Base-by-base conservation (phyloP, 2,329 filamentous ascomycete species). In the Clonostachys solani region DNA sequence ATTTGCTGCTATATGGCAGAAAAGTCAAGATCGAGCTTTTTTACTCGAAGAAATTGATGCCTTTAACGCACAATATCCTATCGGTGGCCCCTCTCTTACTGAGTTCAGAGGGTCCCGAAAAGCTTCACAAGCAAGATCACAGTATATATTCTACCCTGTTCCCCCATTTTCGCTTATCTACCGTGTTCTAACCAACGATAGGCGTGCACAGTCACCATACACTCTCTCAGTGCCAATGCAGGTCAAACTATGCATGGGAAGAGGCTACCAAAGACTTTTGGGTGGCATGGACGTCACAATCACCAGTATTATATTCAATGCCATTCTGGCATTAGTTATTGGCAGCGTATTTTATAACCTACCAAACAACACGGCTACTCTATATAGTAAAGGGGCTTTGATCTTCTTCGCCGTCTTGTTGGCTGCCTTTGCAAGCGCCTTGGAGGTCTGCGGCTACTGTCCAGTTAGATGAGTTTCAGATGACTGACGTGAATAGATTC, bases 311-410 rank as follows among this genome's bases (percentile, higher is more conserved):
- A 12, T 82, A 83, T 42, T 34, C 40, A 51, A 54, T 42, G 41
- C 48, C n/a, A 47, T 50, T 35, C 43, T 49, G 33, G 52, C 53
- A 3, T 69, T 89, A 8, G 82, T 88, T 49, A 77, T 87, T 33
- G 81, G 81, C 1, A 83, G 79, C 38, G 65, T 87, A 10, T 88
- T 88, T 64, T 83, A 85, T 50, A 80, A 86, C 58, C 64, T 86
- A 33, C 56, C 66, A 12, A 48, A 64, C 2, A 68, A 71, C 40
- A 81, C 81, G 1, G 56, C 59, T n/a, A 80, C 74, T 50, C 84
- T 87, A 63, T 86, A 77, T 60, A 52, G 54, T 9, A 52, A 56
- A 3, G 52, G 49, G 19, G 50, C 54, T 9, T 48, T 62, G 4
- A 49, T 64, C 29, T 65, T 64, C 51, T 61, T 62, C 56, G 84